These are phyloP conservation scores for Xanthoceras sorbifolium DNA, from an alignment of 345 rosid species.

Conservation along the genomic window DNA sequence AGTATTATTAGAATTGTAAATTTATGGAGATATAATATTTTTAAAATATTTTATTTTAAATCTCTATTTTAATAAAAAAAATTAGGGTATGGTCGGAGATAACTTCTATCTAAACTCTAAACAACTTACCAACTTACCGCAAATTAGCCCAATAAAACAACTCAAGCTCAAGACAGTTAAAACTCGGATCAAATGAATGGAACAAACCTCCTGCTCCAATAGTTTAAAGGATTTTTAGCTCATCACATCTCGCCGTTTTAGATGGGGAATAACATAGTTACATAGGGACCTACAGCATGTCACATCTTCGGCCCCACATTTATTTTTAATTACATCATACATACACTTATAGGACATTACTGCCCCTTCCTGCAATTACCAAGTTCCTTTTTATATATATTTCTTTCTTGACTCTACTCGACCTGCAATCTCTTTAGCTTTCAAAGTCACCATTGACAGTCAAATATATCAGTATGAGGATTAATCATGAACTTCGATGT, in stretches of 20 bases:
- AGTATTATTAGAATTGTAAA: no score
- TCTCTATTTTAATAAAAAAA: no score
- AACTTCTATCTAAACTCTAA: no score
- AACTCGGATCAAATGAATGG: no score
- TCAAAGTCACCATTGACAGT: not conserved
- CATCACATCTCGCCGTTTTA: not conserved
- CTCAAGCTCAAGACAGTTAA: no score
- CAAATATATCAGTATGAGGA: not conserved
- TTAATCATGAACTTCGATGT: not conserved
- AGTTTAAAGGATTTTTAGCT: not conserved
- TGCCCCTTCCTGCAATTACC: not conserved
- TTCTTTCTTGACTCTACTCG: not conserved
- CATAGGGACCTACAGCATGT: not conserved
- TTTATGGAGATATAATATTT: no score
- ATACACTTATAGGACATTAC: not conserved
- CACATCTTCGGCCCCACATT: not conserved
- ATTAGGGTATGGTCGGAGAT: no score
- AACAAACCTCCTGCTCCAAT: no score
- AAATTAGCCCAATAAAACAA: no score
- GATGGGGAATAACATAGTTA: not conserved
- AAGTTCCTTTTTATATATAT: not conserved
- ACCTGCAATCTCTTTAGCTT: constrained; percentile 6
- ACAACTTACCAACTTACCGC: no score
- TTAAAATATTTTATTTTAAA: no score
- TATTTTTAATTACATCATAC: not conserved